Evolutionary conservation across 2,329 filamentous ascomycete genomes (phyloP).

Genomic region (Clonostachys rhizophaga): DNA sequence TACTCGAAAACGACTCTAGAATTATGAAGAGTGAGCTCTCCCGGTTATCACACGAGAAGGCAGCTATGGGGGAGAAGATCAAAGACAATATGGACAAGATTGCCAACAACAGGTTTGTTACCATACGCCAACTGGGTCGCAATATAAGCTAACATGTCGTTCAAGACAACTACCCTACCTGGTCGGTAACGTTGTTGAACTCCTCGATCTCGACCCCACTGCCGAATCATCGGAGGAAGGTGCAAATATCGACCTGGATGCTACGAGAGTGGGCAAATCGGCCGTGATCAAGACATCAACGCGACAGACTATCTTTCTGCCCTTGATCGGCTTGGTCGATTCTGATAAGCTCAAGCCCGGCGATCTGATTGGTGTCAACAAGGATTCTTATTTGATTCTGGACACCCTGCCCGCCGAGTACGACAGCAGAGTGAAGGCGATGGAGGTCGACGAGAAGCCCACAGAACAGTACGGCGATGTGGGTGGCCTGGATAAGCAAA

Average conservation of each 20-base stretch:
- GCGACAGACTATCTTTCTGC: slow-evolving; percentile 96
- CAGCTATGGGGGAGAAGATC: slow-evolving; percentile 96
- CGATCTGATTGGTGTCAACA: slow-evolving; percentile 97
- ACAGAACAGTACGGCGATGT: slow-evolving; percentile 99
- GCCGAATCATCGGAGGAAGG: slow-evolving; percentile 96
- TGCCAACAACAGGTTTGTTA: slow-evolving; percentile 85
- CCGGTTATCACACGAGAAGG: slow-evolving; percentile 90
- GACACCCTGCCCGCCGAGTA: slow-evolving; percentile 97
- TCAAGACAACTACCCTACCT: slow-evolving; percentile 92
- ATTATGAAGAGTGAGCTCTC: slow-evolving; percentile 99
- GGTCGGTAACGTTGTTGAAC: slow-evolving; percentile 96
- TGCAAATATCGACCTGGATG: slow-evolving; percentile 97
- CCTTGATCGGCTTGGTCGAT: slow-evolving; percentile 93
- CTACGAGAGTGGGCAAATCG: slow-evolving; percentile 93
- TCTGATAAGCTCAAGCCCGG: slow-evolving; percentile 92
- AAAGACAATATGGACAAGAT: slow-evolving; percentile 99
- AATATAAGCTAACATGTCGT: neutral
- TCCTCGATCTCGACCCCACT: slow-evolving; percentile 92
- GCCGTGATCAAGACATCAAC: slow-evolving; percentile 99
- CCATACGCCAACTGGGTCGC: neutral
- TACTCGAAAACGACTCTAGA: slow-evolving; percentile 94
- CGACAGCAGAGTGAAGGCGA: slow-evolving; percentile 97
- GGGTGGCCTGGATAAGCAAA: slow-evolving; percentile 96
- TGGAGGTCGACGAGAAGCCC: slow-evolving; percentile 99
- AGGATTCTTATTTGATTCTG: slow-evolving; percentile 95